phyloP scores from a whole-genome alignment of 345 rosid genomes.

The Lenwebbia sp. region DNA sequence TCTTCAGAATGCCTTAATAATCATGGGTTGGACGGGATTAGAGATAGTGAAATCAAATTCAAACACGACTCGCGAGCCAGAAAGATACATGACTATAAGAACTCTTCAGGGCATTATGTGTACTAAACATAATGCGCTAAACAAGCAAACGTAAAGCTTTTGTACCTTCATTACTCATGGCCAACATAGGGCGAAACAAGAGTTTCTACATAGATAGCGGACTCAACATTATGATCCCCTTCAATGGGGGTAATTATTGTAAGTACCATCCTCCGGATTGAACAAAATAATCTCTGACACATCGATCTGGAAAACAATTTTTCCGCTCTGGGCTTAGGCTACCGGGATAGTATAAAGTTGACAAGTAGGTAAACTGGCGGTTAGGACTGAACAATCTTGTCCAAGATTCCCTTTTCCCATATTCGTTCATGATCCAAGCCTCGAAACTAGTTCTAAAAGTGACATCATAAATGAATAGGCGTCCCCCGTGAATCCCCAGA shows the following conservation, averaged over 20 bases:
- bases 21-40: not conserved
- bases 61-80: not conserved
- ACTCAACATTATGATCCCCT: not conserved
- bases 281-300: not conserved
- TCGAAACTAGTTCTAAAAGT: not conserved
- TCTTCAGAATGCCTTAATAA: not conserved
- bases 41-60: not conserved
- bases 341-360: not conserved
- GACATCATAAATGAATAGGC: not conserved
- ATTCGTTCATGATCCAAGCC: slow-evolving; percentile 2
- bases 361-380: too few relatives aligned
- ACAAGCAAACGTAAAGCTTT: not conserved
- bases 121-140: not conserved
- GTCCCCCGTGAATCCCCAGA: not conserved
- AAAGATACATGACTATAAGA: not conserved
- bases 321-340: not conserved
- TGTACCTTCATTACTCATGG: not conserved
- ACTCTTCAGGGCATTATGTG: not conserved
- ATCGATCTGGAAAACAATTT: not conserved
- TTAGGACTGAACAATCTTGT: not conserved
- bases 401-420: slow-evolving; percentile 1
- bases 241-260: not conserved
- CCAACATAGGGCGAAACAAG: not conserved
- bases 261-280: not conserved
- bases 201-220: not conserved